A percentile compares a stretch with the other conserved stretches of the same genome.
Evolutionary conservation across 768 basidiomycete genomes (phyloP).

Genomic region (Antrodiella citrinella): DNA sequence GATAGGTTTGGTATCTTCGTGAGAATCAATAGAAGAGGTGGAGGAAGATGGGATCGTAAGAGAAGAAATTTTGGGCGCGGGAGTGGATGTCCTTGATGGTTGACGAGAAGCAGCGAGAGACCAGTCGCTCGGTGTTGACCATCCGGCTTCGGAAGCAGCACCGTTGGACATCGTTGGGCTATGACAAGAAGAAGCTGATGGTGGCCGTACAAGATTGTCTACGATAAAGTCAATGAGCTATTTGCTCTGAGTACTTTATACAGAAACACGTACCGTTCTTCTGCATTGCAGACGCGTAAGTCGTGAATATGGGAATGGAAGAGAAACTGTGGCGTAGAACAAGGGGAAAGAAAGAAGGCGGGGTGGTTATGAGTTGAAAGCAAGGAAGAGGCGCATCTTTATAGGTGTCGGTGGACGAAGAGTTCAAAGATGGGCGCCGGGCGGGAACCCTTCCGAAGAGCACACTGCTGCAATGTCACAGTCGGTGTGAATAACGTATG

Average conservation of each 20-base stretch:
- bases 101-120: neutral
- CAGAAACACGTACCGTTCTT: slow-evolving; percentile 3
- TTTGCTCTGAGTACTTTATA: neutral
- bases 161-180: slow-evolving; percentile 8
- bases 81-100: slow-evolving; percentile 7
- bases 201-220: neutral
- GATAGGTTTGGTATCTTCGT: neutral
- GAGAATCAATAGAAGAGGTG: slow-evolving; percentile 5
- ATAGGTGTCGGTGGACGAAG: neutral
- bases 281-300: slow-evolving; percentile 4
- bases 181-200: slow-evolving; percentile 6
- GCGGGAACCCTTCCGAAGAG: neutral
- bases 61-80: slow-evolving; percentile 1
- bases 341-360: neutral
- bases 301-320: slow-evolving; percentile 1
- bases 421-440: neutral
- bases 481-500: too few relatives aligned
- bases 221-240: neutral
- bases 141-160: slow-evolving; percentile 7
- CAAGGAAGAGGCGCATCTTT: neutral
- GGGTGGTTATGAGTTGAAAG: neutral
- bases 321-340: neutral
- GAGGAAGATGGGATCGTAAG: neutral
- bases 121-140: slow-evolving; percentile 3
- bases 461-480: neutral